Conservation (phyloP, 1,139 yeast species). For the Zygosaccharomyces pseudobailii region DNA sequence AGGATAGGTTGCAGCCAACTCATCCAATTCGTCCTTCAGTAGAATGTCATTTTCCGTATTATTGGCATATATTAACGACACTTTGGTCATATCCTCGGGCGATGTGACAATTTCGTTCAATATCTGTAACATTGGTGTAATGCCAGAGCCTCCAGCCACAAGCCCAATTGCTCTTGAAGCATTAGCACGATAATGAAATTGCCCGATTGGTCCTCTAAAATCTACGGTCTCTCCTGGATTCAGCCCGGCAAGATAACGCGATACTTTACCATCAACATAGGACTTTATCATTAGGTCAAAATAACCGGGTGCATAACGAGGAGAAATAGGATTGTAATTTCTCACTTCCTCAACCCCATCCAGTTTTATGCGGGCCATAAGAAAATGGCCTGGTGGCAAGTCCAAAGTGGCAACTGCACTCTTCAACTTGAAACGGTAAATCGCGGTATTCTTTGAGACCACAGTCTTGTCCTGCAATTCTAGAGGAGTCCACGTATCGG, state of each 20-base stretch:
- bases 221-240: conserved; percentile 61
- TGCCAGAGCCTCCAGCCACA: conserved; percentile 82
- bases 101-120: conserved; percentile 55
- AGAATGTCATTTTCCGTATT: conserved; percentile 70
- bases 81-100: conserved; percentile 57
- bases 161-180: conserved; percentile 59
- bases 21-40: conserved; percentile 65
- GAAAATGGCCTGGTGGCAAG: conserved; percentile 70
- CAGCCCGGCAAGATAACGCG: conserved; percentile 58
- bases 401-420: conserved; percentile 57
- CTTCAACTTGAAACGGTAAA: conserved; percentile 62
- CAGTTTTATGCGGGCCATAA: conserved; percentile 49
- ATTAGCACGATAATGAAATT: conserved; percentile 55
- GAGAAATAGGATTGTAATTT: conserved; percentile 71
- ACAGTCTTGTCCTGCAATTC: conserved; percentile 70
- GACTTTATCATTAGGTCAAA: conserved; percentile 73
- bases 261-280: conserved; percentile 62
- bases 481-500: conserved; percentile 55
- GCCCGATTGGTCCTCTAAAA: conserved; percentile 76
- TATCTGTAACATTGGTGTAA: conserved; percentile 73
- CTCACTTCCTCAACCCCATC: conserved; percentile 60
- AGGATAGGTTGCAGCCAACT: conserved; percentile 57
- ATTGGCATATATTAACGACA: conserved; percentile 62
- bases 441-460: conserved; percentile 62
- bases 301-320: conserved; percentile 63